Evolutionary conservation across 495 filamentous ascomycete genomes (phyloP), one percentile per base, ranked within the genome.

Genomic region (Penicillium taxi): DNA sequence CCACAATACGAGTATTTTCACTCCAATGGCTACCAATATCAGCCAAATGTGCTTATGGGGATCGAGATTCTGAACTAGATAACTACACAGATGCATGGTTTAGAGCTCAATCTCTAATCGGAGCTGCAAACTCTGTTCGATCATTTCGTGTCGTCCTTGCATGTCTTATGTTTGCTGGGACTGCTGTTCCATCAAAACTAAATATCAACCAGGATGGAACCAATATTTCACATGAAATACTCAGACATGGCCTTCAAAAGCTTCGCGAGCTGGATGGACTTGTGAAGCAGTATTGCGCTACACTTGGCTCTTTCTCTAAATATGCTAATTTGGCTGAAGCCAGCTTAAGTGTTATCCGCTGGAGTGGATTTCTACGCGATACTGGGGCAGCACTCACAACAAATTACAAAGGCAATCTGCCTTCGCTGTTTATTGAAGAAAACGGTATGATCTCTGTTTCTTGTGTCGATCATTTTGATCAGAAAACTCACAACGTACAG

Each of bases 301-400:
- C 39, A 2, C 24, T 56, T n/a, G 48, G 48, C 4, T 41, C 48
- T n/a, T 44, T 29, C 1, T 56, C 48, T 1, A 24, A 20, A 9
- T 56, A 56, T 31, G 40, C 24, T 15, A 23, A 31, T 23, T 39
- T 52, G 11, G 23, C 38, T 17, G 42, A 56, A 16, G 37, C 52
- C n/a, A 52, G 52, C 16, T 32, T 56, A 18, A 47, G 25, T 29
- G 27, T 56, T 27, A 17, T 56, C 12, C 46, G 50, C 5, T 47
- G 46, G 50, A 30, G 46, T 34, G 49, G 26, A 2, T 52, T 53
- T 30, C 43, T 56, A 9, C 53, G 53, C 8, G 49, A 53, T 19
- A 50, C 42, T 4, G 53, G 53, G 4, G 53, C 53, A 15, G 49
- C 53, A 11, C 28, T 56, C 1, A 37, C 39, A 9, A 34, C 32